Percentiles rank a stretch among this genome's conserved stretches.
These are phyloP conservation scores for Pythium utonaiense DNA, from an alignment of 352 stramenopile genomes.

Conservation along the genomic window DNA sequence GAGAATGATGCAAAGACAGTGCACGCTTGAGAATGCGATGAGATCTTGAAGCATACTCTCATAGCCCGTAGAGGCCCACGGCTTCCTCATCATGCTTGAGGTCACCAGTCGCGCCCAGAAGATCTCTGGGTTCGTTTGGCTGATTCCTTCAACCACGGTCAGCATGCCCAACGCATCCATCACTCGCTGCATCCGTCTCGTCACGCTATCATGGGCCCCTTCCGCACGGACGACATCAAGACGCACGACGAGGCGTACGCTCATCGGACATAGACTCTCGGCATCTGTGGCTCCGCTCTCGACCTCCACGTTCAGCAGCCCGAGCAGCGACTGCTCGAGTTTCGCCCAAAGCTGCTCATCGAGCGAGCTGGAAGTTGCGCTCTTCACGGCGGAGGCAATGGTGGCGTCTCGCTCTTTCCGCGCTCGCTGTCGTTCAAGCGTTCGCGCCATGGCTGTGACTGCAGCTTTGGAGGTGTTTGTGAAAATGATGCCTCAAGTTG, in stretches of 20 bases:
- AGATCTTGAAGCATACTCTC: not conserved
- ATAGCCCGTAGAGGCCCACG: not conserved
- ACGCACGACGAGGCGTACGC: not conserved
- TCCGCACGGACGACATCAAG: not conserved
- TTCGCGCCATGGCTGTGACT: no score
- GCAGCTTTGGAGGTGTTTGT: no score
- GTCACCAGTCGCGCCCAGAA: not conserved
- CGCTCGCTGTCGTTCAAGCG: not conserved
- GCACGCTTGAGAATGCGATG: not conserved
- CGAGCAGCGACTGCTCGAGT: not conserved
- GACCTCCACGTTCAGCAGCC: not conserved
- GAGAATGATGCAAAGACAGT: not conserved
- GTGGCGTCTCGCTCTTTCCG: not conserved
- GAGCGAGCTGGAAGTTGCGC: no score
- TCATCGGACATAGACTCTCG: not conserved
- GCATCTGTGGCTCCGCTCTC: not conserved
- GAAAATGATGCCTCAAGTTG: no score
- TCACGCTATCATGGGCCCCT: not conserved
- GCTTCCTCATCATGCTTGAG: not conserved
- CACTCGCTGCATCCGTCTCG: not conserved
- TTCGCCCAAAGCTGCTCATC: not conserved
- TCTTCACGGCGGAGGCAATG: no score
- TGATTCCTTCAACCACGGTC: not conserved
- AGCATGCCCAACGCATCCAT: not conserved
- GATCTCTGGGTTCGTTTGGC: no score